Evolutionary conservation across 352 stramenopile species (phyloP).

Genomic region (Pythium dissotocum): DNA sequence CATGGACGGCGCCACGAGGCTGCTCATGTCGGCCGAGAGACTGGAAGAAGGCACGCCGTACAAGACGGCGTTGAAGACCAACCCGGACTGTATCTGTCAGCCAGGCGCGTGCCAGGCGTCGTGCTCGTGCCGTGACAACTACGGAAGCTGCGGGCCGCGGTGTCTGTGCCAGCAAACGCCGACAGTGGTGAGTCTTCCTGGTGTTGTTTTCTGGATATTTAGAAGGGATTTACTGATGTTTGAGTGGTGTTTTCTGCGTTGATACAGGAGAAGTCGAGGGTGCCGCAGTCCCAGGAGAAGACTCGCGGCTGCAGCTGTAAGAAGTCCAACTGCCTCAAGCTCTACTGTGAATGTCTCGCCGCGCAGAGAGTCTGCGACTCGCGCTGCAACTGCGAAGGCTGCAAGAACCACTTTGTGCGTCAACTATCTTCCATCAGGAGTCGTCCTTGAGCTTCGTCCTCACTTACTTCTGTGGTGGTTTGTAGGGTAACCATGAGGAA

Average conservation of each 20-base stretch:
- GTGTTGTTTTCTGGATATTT: not conserved
- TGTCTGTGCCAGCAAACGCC: constrained; percentile 33
- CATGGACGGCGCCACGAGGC: constrained; percentile 29
- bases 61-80: not conserved
- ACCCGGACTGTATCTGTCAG: constrained; percentile 34
- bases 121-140: constrained; percentile 48
- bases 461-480: not conserved
- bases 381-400: constrained; percentile 81
- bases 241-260: not conserved
- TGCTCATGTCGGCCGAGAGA: constrained; percentile 23
- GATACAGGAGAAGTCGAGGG: not conserved
- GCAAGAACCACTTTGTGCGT: constrained; percentile 61
- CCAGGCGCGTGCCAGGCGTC: constrained; percentile 40
- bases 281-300: constrained; percentile 38
- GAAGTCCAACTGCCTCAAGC: constrained; percentile 97
- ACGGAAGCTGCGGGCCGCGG: constrained; percentile 40
- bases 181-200: not conserved
- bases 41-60: constrained; percentile 22
- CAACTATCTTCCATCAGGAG: too few relatives aligned
- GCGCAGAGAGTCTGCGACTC: constrained; percentile 67
- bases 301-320: constrained; percentile 94
- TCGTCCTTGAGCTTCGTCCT: too few relatives aligned
- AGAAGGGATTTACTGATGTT: not conserved
- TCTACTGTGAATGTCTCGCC: constrained; percentile 88
- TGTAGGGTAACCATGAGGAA: constrained; percentile 50